Base-by-base conservation (phyloP, 495 filamentous ascomycete species). In the Penicillium bialowiezense region DNA sequence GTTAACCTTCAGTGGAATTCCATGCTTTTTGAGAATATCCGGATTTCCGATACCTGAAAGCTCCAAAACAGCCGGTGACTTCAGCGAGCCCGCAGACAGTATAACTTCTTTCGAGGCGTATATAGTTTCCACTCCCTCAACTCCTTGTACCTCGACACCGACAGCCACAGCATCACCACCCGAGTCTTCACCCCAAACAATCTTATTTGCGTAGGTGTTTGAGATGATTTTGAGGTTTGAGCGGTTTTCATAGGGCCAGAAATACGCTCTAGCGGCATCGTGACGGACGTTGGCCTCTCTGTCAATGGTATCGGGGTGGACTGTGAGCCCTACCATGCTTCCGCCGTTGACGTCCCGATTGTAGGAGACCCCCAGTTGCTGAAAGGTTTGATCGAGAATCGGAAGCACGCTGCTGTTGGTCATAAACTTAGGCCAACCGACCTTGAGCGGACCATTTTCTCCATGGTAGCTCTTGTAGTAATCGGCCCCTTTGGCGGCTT, bases 51-150 rank as follows among this genome's bases (percentile, higher is more conserved):
- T 59, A 13, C 85, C 84, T 0, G 84, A 87, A 1, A 81, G 69
- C 58, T 87, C 82, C 12, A 87, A 68, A 7, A 87, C 60, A 1
- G 64, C 58, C 0, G 84, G 78, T 1, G 84, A 78, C n/a, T 75
- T 74, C 28, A 82, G 65, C 5, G 77, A 59, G 3, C 85, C 84
- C 39, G 76, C 77, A 1, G 82, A 79, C 0, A 84, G 50, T 28
- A 88, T 71, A 1, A 87, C 76, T 28, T 83, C 78, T 39, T 72
- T 80, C 12, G 62, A 62, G 0, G 80, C 84, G 44, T 61, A 68
- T 32, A 85, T 59, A 7, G 60, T 48, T 6, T 60, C 58, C 15
- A 39, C 23, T 1, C 58, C 51, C 23, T 67, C 26, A 1, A 31
- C 20, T 1, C 35, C 35, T 0, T 40, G 59, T 37, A 63, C 52